phyloP scores from a whole-genome alignment of 371 early-diverging fungal species.

The Haplosporangium sp. region DNA sequence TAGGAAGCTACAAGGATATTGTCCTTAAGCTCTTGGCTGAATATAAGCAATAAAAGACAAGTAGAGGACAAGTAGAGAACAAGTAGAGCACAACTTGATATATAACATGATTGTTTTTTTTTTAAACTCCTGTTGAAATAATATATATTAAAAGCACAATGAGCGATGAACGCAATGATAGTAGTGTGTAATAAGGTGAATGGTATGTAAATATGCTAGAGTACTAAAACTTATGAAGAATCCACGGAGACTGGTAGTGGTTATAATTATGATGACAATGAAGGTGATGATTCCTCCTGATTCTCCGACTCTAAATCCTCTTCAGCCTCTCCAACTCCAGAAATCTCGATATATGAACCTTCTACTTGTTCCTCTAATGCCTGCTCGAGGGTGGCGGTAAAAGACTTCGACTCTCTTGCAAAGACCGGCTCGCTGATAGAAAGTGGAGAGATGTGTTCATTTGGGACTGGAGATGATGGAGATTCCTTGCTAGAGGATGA shows the following conservation, averaged over 20 bases:
- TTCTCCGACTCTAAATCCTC: conserved; percentile 5
- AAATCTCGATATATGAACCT: conserved; percentile 32
- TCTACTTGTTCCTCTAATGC: conserved; percentile 10
- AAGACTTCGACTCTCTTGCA: conserved; percentile 9
- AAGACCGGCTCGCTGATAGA: conserved; percentile 11
- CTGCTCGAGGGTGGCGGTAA: conserved; percentile 17
- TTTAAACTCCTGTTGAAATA: too few relatives aligned
- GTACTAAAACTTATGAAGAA: neutral
- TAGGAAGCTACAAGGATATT: conserved; percentile 58
- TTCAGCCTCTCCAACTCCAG: conserved; percentile 44
- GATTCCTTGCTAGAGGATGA: neutral
- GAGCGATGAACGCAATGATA: too few relatives aligned
- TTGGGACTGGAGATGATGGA: neutral
- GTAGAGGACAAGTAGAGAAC: neutral
- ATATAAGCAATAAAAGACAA: neutral
- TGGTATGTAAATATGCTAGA: neutral
- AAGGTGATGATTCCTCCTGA: neutral
- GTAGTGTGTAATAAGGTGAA: neutral
- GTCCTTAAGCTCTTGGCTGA: conserved; percentile 48
- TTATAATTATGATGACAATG: neutral
- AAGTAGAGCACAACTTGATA: neutral
- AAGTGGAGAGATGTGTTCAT: conserved; percentile 18
- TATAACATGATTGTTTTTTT: neutral
- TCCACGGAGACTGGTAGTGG: too few relatives aligned
- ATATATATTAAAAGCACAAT: too few relatives aligned